phyloP scores from a whole-genome alignment of 208 protist species.

The Wallacemonas collosoma region DNA sequence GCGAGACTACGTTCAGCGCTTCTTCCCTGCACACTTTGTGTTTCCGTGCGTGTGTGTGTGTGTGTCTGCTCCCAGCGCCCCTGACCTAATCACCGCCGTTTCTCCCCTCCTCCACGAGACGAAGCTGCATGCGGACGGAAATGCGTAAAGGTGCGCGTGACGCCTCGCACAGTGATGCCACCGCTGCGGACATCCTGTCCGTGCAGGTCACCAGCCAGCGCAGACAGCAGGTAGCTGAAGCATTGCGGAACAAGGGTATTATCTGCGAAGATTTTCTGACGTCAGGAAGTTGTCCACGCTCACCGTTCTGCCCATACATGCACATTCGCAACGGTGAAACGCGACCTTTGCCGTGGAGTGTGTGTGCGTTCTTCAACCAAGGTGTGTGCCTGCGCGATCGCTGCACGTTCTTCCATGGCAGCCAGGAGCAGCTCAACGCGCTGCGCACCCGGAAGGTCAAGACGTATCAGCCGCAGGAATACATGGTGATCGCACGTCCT shows the following conservation, averaged over 20 bases:
- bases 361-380: slow-evolving; percentile 72
- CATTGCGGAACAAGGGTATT: slow-evolving; percentile 77
- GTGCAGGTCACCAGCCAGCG: slow-evolving; percentile 22
- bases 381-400: slow-evolving; percentile 70
- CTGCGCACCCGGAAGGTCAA: slow-evolving; percentile 38
- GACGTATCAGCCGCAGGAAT: slow-evolving; percentile 67
- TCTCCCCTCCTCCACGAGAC: too few relatives aligned
- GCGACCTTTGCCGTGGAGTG: slow-evolving; percentile 54
- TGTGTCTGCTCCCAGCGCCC: too few relatives aligned
- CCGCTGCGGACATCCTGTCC: background rate
- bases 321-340: slow-evolving; percentile 69
- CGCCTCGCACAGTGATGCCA: background rate
- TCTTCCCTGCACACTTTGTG: too few relatives aligned
- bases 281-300: slow-evolving; percentile 33
- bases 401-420: slow-evolving; percentile 81
- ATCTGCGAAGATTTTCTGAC: slow-evolving; percentile 65
- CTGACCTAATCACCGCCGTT: too few relatives aligned
- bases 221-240: slow-evolving; percentile 50
- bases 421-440: slow-evolving; percentile 53
- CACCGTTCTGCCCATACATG: slow-evolving; percentile 69
- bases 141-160: background rate
- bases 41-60: too few relatives aligned
- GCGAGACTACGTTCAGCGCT: background rate
- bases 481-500: slow-evolving; percentile 67
- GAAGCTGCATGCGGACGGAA: background rate